A percentile compares a stretch with the other conserved stretches of the same genome.
Conservation (phyloP, 345 rosid species). For the Pelargonium nanum region DNA sequence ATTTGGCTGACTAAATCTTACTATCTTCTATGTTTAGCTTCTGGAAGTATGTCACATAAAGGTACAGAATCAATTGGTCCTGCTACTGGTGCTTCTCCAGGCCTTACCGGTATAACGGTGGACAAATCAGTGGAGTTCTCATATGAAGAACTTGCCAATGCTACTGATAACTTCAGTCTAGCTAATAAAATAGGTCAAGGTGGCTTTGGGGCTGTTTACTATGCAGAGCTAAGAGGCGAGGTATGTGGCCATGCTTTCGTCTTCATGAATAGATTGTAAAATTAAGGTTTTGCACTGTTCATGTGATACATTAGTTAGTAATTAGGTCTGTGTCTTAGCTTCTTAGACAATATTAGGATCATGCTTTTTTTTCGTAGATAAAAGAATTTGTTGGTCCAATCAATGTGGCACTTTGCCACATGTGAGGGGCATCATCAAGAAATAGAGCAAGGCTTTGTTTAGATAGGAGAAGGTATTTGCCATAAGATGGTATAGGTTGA, state of each 20-base stretch:
- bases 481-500: too few species aligned
- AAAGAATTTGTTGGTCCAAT: too few species aligned
- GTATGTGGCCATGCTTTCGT: slow-evolving; percentile 22
- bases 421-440: too few species aligned
- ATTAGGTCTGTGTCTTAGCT: too few species aligned
- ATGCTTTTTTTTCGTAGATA: too few species aligned
- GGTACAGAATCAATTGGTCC: slow-evolving; percentile 22
- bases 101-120: slow-evolving; percentile 55
- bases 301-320: too few species aligned
- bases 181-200: slow-evolving; percentile 91
- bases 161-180: slow-evolving; percentile 71
- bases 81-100: slow-evolving; percentile 25
- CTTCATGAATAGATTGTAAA: not conserved
- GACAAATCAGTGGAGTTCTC: slow-evolving; percentile 83
- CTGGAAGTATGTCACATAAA: slow-evolving; percentile 20
- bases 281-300: not conserved
- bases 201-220: slow-evolving; percentile 87
- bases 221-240: slow-evolving; percentile 92
- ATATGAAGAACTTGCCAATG: slow-evolving; percentile 82
- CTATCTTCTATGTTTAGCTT: slow-evolving; percentile 20
- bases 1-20: slow-evolving; percentile 5
- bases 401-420: too few species aligned
- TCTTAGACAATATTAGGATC: too few species aligned
- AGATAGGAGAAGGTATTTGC: too few species aligned
- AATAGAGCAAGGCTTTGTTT: too few species aligned